A percentile compares a stretch with the other conserved stretches of the same genome.
These are phyloP conservation scores for Hirschioporus abietinus DNA, from an alignment of 768 basidiomycete species.

Conservation along the genomic window DNA sequence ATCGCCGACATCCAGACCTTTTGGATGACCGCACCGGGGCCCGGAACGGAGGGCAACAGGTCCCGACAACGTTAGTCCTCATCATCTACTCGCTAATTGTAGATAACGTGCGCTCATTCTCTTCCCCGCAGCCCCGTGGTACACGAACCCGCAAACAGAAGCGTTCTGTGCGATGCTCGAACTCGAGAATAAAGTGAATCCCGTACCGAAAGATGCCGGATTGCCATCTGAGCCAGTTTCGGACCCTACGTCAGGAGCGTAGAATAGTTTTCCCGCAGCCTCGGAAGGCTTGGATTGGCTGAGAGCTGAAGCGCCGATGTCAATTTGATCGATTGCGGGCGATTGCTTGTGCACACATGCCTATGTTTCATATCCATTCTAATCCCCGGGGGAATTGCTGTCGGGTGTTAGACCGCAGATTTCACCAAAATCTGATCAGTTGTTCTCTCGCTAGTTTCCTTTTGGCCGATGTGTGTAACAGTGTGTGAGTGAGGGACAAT, in stretches of 20 bases:
- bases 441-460: not conserved
- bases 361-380: not conserved
- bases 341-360: not conserved
- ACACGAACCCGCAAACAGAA: constrained; percentile 85
- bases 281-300: not conserved
- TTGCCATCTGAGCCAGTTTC: not conserved
- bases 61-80: constrained; percentile 32
- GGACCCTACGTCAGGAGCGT: not conserved
- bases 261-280: not conserved
- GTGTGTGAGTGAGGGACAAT: not conserved
- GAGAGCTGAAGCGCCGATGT: not conserved
- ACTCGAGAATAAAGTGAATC: constrained; percentile 67
- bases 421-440: not conserved
- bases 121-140: constrained; percentile 53
- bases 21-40: constrained; percentile 56
- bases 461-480: not conserved
- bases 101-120: constrained; percentile 12
- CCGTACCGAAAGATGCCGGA: constrained; percentile 6
- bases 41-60: constrained; percentile 33
- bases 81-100: constrained; percentile 11
- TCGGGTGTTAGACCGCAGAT: not conserved
- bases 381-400: not conserved
- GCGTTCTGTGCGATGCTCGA: constrained; percentile 78
- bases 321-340: not conserved
- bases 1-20: constrained; percentile 65